phyloP scores from a whole-genome alignment of 805 yeast genomes.

The Ogataea siamensis region DNA sequence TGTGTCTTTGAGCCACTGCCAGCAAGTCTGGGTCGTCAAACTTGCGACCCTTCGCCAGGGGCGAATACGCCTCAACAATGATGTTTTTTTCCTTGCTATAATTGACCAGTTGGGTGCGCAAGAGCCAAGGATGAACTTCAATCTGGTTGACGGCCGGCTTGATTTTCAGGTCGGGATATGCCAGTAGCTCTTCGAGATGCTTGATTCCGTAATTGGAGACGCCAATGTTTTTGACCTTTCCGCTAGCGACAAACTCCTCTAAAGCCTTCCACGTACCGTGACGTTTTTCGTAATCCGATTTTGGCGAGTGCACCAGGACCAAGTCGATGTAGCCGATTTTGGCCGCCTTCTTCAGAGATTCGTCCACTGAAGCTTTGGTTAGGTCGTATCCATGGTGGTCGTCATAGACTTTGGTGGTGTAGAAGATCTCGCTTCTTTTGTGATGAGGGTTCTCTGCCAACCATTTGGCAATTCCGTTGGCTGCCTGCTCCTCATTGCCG shows the following conservation, averaged over 20 bases:
- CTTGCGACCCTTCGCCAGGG: constrained; percentile 55
- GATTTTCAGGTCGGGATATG: constrained; percentile 42
- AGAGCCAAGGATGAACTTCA: constrained; percentile 51
- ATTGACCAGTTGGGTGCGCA: constrained; percentile 43
- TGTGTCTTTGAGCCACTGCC: constrained; percentile 47
- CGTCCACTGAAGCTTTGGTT: constrained; percentile 42
- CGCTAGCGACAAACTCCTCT: constrained; percentile 52
- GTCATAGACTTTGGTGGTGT: constrained; percentile 40
- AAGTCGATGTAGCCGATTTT: constrained; percentile 52
- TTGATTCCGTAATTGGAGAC: constrained; percentile 61
- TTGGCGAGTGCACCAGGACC: constrained; percentile 54
- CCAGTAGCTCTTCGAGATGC: constrained; percentile 53
- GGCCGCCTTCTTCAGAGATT: constrained; percentile 41
- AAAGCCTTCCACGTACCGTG: constrained; percentile 54
- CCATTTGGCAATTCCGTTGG: constrained; percentile 54
- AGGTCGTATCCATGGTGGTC: constrained; percentile 35
- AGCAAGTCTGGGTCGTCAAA: constrained; percentile 42
- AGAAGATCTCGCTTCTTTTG: constrained; percentile 39
- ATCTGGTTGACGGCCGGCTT: constrained; percentile 50
- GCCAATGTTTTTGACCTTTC: constrained; percentile 53
- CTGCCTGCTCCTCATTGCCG: constrained; percentile 60
- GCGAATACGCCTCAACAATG: constrained; percentile 59
- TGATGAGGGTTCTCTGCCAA: constrained; percentile 25
- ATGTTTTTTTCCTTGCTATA: constrained; percentile 47
- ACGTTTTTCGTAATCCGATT: constrained; percentile 40